These are phyloP conservation scores for Candida saitoana DNA, from an alignment of 805 yeast species.

Conservation along the genomic window DNA sequence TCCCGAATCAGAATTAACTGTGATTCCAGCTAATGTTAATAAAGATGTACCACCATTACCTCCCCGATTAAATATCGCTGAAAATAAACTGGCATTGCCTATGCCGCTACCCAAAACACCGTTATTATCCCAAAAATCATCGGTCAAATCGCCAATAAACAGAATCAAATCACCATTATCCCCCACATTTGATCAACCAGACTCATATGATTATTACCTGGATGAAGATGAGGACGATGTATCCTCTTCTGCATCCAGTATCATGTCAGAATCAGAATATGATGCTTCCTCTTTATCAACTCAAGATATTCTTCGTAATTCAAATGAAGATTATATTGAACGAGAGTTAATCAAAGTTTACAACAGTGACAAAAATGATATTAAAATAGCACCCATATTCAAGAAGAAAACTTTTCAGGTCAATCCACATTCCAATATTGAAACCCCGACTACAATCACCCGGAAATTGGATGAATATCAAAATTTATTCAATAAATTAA, in stretches of 20 bases:
- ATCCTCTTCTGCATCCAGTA: slow-evolving; percentile 10
- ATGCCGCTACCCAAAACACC: slow-evolving; percentile 5
- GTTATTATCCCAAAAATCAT: not conserved
- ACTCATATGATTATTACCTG: not conserved
- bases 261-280: slow-evolving; percentile 4
- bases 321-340: slow-evolving; percentile 16
- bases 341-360: slow-evolving; percentile 23
- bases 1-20: slow-evolving; percentile 9
- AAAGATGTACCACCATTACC: slow-evolving; percentile 27
- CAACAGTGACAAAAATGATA: slow-evolving; percentile 32
- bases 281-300: slow-evolving; percentile 1
- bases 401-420: slow-evolving; percentile 2
- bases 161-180: not conserved
- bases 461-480: slow-evolving; percentile 23
- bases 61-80: slow-evolving; percentile 23
- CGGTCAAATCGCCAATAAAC: not conserved
- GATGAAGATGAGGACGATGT: slow-evolving; percentile 5
- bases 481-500: slow-evolving; percentile 19
- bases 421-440: not conserved
- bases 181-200: not conserved
- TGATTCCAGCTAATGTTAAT: slow-evolving; percentile 9
- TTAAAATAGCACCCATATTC: slow-evolving; percentile 27
- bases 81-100: slow-evolving; percentile 4
- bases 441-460: slow-evolving; percentile 17
- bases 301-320: slow-evolving; percentile 9